Evolutionary conservation across 192 early-diverging fungal species (phyloP), one percentile per base, ranked within the genome.

Genomic region (Coemansia sp.): DNA sequence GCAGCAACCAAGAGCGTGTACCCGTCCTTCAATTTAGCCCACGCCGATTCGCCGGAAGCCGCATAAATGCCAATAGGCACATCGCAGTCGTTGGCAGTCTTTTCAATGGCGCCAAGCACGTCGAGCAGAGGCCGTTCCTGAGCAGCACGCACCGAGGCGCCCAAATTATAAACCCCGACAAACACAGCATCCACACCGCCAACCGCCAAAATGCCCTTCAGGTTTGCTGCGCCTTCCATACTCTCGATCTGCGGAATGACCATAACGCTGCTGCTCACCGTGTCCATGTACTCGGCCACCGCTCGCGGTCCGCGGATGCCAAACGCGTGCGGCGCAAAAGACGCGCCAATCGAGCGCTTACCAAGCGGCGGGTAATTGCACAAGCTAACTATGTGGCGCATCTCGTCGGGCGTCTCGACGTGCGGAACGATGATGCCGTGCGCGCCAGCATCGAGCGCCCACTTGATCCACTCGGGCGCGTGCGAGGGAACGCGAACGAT

Each of bases 221-320:
- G 56, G 49, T 83, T 83, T 2, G 25, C 39, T 11, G 62, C 81
- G 14, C 67, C 81, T 59, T 83, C 76, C 5, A 67, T 69, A n/a
- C 68, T 71, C 62, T 78, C 81, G 19, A 83, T 83, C 72, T 83
- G 76, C 24, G 81, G 81, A 43, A 83, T 83, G 38, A 83, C 72
- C 58, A 83, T 27, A 3, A 83, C 65, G 17, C 78, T 68, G 35
- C 53, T 58, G 65, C 70, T 75, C 35, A 70, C 69, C 2, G 56
- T 5, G 1, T 58, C 81, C 19, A 73, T 59, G 38, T 83, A 78
- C 45, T 78, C 81, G 27, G 31, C 35, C 66, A 82, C 62, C 0
- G 76, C 72, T 10, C 68, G 71, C 22, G 67, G 68, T 4, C 76
- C 76, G 10, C 71, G 67, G 53, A 77, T 41, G 6, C 76, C 76